phyloP scores from a whole-genome alignment of 78 protist species.

The Planoprotostelium fungivorum region DNA sequence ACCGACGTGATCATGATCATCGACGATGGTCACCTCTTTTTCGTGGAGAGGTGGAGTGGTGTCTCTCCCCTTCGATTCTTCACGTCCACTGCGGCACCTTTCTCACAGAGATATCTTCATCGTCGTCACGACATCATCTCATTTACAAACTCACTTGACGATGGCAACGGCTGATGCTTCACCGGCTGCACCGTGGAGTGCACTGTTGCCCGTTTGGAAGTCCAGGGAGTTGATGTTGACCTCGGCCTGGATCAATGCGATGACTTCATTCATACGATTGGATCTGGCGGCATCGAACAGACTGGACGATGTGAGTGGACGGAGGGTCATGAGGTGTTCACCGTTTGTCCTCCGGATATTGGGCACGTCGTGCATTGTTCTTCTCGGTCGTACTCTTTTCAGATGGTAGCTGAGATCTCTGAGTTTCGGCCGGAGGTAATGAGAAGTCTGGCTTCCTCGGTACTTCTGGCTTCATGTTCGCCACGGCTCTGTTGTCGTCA shows the following conservation, averaged over 20 bases:
- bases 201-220: not conserved
- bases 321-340: not conserved
- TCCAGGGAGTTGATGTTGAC: not conserved
- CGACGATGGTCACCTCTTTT: not conserved
- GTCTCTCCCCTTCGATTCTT: not conserved
- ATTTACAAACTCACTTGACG: not conserved
- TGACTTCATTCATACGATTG: not conserved
- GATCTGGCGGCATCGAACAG: not conserved
- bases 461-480: too few relatives aligned
- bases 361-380: not conserved
- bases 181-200: not conserved
- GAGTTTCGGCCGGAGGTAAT: not conserved
- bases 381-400: not conserved
- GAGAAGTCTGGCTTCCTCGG: too few relatives aligned
- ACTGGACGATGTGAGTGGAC: not conserved
- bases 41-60: not conserved
- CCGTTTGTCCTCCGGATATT: not conserved
- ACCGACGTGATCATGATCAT: not conserved
- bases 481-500: too few relatives aligned
- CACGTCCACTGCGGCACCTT: not conserved
- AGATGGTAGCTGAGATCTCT: not conserved
- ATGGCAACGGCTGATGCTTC: not conserved
- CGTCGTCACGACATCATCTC: not conserved
- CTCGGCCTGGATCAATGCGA: not conserved
- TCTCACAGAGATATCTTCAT: not conserved